These are phyloP conservation scores for Spergularia bocconei DNA, from an alignment of 148 eudicot species.

Conservation along the genomic window DNA sequence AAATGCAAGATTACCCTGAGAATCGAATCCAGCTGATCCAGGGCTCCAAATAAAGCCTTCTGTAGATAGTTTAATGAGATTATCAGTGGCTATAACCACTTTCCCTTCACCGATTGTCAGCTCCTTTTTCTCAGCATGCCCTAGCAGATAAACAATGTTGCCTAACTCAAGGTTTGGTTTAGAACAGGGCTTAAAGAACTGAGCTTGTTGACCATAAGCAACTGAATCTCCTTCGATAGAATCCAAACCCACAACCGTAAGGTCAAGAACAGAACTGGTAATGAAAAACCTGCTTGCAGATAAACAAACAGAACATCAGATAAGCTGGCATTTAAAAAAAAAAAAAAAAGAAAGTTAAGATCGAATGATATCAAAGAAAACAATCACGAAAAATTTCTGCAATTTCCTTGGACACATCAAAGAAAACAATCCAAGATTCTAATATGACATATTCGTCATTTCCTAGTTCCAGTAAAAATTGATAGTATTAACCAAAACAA, in stretches of 20 bases:
- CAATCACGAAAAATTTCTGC: neutral
- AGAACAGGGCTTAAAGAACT: conserved; percentile 68
- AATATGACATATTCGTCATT: neutral
- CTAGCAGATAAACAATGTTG: conserved; percentile 67
- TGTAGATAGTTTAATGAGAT: conserved; percentile 83
- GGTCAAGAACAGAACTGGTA: conserved; percentile 93
- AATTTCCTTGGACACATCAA: neutral
- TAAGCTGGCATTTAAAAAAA: neutral
- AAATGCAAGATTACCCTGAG: conserved; percentile 88
- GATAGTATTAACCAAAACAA: neutral
- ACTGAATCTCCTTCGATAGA: conserved; percentile 69
- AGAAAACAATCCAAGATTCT: neutral
- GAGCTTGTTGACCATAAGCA: conserved; percentile 60
- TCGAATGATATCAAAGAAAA: neutral
- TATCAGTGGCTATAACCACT: conserved; percentile 93
- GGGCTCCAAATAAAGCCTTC: conserved; percentile 77
- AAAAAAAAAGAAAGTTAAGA: neutral
- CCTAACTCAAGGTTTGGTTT: conserved; percentile 81
- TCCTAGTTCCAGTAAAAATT: neutral
- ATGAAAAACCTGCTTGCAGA: conserved; percentile 69
- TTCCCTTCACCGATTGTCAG: conserved; percentile 86
- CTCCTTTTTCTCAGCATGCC: conserved; percentile 61
- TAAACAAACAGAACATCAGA: conserved; percentile 1
- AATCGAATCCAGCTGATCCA: conserved; percentile 94
- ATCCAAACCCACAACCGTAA: conserved; percentile 89